Base-by-base conservation (phyloP, 345 rosid species). In the Turritis glabra region DNA sequence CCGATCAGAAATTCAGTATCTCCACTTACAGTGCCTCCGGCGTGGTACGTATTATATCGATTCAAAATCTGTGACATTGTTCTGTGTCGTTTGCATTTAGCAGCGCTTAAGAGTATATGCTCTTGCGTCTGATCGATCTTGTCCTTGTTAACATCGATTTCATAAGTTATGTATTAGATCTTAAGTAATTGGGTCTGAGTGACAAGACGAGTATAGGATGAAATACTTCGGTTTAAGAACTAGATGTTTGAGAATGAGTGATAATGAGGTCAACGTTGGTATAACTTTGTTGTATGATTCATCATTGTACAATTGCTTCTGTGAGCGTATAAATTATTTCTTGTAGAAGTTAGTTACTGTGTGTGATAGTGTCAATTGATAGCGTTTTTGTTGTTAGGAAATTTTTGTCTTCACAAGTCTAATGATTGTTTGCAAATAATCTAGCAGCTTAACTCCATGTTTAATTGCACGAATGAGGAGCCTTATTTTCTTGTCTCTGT, bases 1-100 rank as follows among this genome's bases (percentile, higher is more conserved):
- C 97, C 71, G 97, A 90, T 83, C 93, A 90, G 84, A 95, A 90
- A 74, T 80, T 92, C 78, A 87, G 82, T 63, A 68, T 95, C 64
- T 87, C 82, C 67, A 87, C 96, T 64, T 82, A 62, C 85, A 85
- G 85, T 77, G 84, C 55, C 18, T 56, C 91, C 32, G 96, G 96
- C 60, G 89, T 92, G 92, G 99, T 92, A 88, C 14, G 92, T 65
- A 8, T 7, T 15, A 4, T 22, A 43, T 21, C 14, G 44, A 35
- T n/a, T n/a, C n/a, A n/a, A n/a, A n/a, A n/a, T 5, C 22, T 72
- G 11, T 19, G 69, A 72, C 7, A 5, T 30, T 26, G n/a, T 35
- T 64, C 53, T 32, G 21, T 19, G 7, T 35, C 14, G 26, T 64
- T 46, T 26, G 59, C 44, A 4, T 29, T 48, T 37, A 9, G 8